A percentile compares a stretch with the other conserved stretches of the same genome.
These are phyloP conservation scores for Entonaema liquescens DNA, from an alignment of 495 filamentous ascomycete species.

Conservation along the genomic window DNA sequence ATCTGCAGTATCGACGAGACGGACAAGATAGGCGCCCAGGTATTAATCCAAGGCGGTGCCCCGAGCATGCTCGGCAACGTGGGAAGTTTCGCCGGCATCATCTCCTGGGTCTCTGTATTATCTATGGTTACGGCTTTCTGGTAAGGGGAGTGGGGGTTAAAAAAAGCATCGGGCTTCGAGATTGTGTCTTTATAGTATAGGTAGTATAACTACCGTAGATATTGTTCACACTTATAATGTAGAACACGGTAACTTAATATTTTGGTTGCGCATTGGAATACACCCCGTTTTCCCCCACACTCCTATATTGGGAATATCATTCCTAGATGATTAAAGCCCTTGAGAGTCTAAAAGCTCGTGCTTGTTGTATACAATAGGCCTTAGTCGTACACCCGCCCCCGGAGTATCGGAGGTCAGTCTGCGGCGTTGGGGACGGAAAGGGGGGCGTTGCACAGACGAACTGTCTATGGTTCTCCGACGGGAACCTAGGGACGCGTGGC, in stretches of 20 bases:
- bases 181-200: conserved; percentile 1
- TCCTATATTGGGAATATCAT: too few species aligned
- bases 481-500: background rate
- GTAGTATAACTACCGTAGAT: background rate
- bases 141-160: conserved; percentile 1
- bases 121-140: conserved; percentile 34
- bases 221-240: background rate
- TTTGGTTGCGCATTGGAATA: background rate
- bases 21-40: conserved; percentile 51
- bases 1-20: conserved; percentile 62
- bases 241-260: background rate
- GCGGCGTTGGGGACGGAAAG: background rate
- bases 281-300: too few species aligned
- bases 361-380: too few species aligned
- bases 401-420: too few species aligned
- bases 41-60: conserved; percentile 53
- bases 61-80: conserved; percentile 29
- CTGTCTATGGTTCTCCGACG: background rate
- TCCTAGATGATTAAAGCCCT: background rate
- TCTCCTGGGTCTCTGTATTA: conserved; percentile 37
- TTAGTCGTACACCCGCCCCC: too few species aligned
- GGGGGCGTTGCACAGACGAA: background rate
- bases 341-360: background rate
- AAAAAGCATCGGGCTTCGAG: background rate
- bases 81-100: conserved; percentile 17